phyloP scores from a whole-genome alignment of 129 eudicot genomes.

The Saussurea involucrata region DNA sequence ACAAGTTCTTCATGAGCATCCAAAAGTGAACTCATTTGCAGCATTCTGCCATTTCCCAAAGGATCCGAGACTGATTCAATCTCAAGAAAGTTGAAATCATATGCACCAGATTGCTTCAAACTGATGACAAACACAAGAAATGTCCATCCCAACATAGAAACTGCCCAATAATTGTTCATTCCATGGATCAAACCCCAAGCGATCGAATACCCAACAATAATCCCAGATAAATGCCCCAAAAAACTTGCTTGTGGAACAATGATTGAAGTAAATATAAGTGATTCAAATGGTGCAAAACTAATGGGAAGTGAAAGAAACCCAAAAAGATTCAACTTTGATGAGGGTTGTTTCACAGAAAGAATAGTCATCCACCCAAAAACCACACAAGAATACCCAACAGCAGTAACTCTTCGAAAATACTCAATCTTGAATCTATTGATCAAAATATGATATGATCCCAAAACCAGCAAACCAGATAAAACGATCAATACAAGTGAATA shows the following conservation, averaged over 20 bases:
- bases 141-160: constrained; percentile 78
- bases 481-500: constrained; percentile 73
- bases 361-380: constrained; percentile 99
- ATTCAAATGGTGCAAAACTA: constrained; percentile 97
- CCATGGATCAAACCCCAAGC: constrained; percentile 98
- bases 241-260: constrained; percentile 99
- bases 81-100: constrained; percentile 70
- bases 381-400: constrained; percentile 97
- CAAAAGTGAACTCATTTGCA: constrained; percentile 62
- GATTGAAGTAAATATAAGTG: constrained; percentile 81
- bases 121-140: constrained; percentile 61
- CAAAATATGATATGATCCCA: constrained; percentile 72
- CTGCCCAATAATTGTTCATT: constrained; percentile 88
- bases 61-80: constrained; percentile 84
- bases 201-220: constrained; percentile 79
- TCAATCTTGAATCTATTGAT: constrained; percentile 72
- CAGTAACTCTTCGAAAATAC: constrained; percentile 87
- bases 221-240: constrained; percentile 91
- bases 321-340: constrained; percentile 76
- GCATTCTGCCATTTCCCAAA: constrained; percentile 68
- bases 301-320: constrained; percentile 91
- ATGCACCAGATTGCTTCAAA: constrained; percentile 82
- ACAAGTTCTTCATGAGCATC: constrained; percentile 63
- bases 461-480: constrained; percentile 68
- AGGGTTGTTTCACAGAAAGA: constrained; percentile 82